Evolutionary conservation across 2,329 filamentous ascomycete genomes (phyloP), one percentile per base, ranked within the genome.

Genomic region (Daldinia sp.): DNA sequence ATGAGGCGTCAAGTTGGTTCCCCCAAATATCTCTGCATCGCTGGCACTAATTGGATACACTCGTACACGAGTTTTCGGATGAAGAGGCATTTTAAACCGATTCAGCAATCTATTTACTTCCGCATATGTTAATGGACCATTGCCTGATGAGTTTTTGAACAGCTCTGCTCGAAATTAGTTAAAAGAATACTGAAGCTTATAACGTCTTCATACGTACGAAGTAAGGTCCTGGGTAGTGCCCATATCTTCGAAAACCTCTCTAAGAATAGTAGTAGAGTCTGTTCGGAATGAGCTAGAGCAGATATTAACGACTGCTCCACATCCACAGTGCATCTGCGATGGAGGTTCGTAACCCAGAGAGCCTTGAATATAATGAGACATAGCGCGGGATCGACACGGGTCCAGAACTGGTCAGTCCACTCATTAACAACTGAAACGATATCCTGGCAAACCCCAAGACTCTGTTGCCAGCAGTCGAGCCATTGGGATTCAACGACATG

Each of bases 301-400:
- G 53, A 20, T 33, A 67, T 12, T 15, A 75, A 37, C 13, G 60
- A 44, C 7, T 54, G 62, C 13, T 48, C 20, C n/a, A 58, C 41
- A 18, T 71, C 63, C 4, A 39, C 39, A 20, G 66, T 59, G 41
- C 64, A 72, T 44, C 70, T 66, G 13, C 71, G 73, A 61, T 79
- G 78, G 2, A 80, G 61, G 64, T 79, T 71, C 4, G 78, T 60
- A 9, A 79, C 65, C 41, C 74, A 72, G 7, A 80, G 72, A 26
- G 75, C 73, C 7, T 73, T 68, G 35, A 76, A 77, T n/a, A 76
- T 63, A 18, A 77, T 78, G 35, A 80, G 74, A 37, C 73, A 76
- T 46, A 80, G 75, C n/a, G 78, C 79, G 9, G 79, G 78, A 53
- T 80, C 78, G 4, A 79, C 77, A 2, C 67, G 71, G 35, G 74